Base-by-base conservation (phyloP, 768 basidiomycete species). In the Daedaleopsis nitida region DNA sequence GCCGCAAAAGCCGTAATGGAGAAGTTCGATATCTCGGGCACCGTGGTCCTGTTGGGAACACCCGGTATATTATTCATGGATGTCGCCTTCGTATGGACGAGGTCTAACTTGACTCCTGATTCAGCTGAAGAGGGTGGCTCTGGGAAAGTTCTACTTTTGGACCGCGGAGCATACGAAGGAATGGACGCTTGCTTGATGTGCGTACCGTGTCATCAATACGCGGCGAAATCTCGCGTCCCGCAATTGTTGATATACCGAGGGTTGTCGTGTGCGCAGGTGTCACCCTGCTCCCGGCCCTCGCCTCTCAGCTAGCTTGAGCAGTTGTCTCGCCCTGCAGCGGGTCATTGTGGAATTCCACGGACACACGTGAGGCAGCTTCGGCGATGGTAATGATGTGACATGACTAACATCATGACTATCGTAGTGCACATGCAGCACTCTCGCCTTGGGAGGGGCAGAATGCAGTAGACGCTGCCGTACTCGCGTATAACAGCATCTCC, bases 371-470 rank as follows among this genome's bases (percentile, higher is more conserved):
- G 79, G 35, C 0, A 21, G 35, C 5, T 42, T 37, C n/a, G n/a
- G 17, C 58, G 32, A 38, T 27, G 8, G 10, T n/a, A 24, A 38
- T 60, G 3, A 5, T 10, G 39, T 2, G 3, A 42, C 37, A n/a
- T 42, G 21, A 14, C 16, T 23, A 9, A 5, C 59, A 32, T 2
- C 38, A 42, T 39, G 10, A 17, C n/a, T 35, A n/a, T 27, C 8
- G 13, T 57, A 92, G 89, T 12, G 89, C 91, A 3, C 91, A 92
- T 69, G 91, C 90, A 4, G 86, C 86, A 1, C 76, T 89, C 27
- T 88, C 87, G 21, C 92, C 92, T 23, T 94, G 92, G 92, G 89
- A 93, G 71, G 92, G 91, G 1, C 80, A 78, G 61, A 94, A 94
- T 63, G 87, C 92, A 1, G 74, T 94, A 13, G 93, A 96, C 69